Evolutionary conservation across 1,284 basidiomycete species (phyloP), one percentile per base, ranked within the genome.

Genomic region (Ceratobasidium sp.): DNA sequence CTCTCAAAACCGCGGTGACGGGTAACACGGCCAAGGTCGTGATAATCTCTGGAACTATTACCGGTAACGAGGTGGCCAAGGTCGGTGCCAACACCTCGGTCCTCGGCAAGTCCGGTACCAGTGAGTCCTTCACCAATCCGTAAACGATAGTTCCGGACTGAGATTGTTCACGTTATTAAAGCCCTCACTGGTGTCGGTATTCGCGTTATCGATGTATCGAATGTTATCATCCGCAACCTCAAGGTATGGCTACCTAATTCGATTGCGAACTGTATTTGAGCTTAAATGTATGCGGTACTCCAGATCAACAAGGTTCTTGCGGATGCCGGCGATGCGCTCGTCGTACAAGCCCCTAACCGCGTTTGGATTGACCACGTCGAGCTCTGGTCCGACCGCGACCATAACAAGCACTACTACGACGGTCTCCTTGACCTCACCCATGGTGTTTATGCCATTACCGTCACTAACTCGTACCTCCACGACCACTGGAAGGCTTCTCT

Each of bases 311-410:
- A 85, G 77, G 84, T 85, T 28, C 77, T 84, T 0, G 83, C 83
- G 18, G 73, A 71, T 1, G 81, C 80, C 64, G 84, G 84, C 53
- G 83, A 85, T 76, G 28, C 28, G 36, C 30, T 73, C 34, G 72
- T 32, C 18, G 79, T 85, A 48, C 83, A 85, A 74, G 76, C 78
- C 14, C 74, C 84, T 21, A 77, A 76, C 71, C 79, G 83, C 73
- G 83, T 85, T 21, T 85, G 84, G 84, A 73, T 84, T 57, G 84
- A 73, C 39, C 48, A 39, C 84, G 78, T 83, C 84, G 84, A 84
- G 76, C 79, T 85, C 28, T 55, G 34, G 55, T 60, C 59, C 8
- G 71, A 72, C 36, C 21, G 28, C n/a, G n/a, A n/a, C n/a, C n/a
- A n/a, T n/a, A n/a, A n/a, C n/a, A n/a, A n/a, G n/a, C n/a, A n/a